Base-by-base conservation (phyloP, 2,329 filamentous ascomycete genomes). In the Cytospora leucostoma region DNA sequence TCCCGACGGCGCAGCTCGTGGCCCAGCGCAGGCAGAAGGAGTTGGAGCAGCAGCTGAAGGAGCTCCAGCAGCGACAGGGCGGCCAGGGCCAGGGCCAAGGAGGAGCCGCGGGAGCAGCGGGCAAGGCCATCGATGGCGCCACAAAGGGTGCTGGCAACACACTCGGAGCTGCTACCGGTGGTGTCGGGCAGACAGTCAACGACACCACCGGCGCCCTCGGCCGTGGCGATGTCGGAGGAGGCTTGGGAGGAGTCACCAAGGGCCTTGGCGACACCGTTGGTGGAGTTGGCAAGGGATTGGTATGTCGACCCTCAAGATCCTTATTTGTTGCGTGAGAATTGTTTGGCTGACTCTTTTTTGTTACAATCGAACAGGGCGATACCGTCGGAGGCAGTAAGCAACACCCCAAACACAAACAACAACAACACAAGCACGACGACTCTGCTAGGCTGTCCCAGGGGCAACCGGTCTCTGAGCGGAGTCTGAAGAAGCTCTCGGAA, bases 321-420 rank as follows among this genome's bases (percentile, higher is more conserved):
- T 8, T 17, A 1, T 32, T 21, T 11, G 13, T 4, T 2, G 11
- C 1, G 7, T 2, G 2, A 7, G 10, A 49, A 1, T 2, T 8
- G 21, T 8, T 13, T 27, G 3, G 21, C 50, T 55, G 21, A 50
- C 44, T 15, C 15, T 32, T 10, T 5, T 13, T 27, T 38, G 21
- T 17, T 44, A 11, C n/a, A 21, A n/a, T 8, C 40, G 7, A 8
- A 5, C 27, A 66, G 64, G 64, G 64, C 21, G 64, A 66, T 17
- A 66, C 64, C 32, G 51, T 66, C 38, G 61, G 61, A 33, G 64
- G 64, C 17, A 65, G 59, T 61, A 61, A 61, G 59, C 59, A 55
- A 55, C 51, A 55, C 53, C 58, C 51, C n/a, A 47, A 47, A 55
- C 51, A 53, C 32, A 53, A 53, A 19, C 37, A 17, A 12, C 21